phyloP scores from a whole-genome alignment of 768 basidiomycete genomes.

The Termitomyces sp. region DNA sequence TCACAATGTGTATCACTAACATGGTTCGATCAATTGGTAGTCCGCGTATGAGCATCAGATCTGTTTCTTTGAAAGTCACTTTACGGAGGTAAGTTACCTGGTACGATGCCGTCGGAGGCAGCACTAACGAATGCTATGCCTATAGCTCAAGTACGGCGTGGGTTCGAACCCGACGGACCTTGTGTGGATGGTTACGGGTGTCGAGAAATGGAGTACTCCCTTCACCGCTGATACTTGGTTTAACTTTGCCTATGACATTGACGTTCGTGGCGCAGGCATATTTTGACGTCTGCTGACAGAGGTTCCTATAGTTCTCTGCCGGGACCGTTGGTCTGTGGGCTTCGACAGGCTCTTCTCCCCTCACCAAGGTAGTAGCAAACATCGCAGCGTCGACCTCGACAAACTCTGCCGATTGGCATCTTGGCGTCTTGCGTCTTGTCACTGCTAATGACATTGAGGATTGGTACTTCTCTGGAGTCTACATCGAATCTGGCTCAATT shows the following conservation, averaged over 20 bases:
- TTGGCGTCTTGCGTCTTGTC: slow-evolving; percentile 54
- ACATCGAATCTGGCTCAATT: slow-evolving; percentile 52
- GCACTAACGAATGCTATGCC: not conserved
- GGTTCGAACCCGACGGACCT: slow-evolving; percentile 42
- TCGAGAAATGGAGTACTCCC: slow-evolving; percentile 44
- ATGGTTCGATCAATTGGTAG: slow-evolving; percentile 19
- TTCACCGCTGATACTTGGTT: slow-evolving; percentile 52
- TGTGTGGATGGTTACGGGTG: slow-evolving; percentile 44
- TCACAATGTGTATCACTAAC: not conserved
- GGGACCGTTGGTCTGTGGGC: slow-evolving; percentile 55
- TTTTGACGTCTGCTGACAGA: not conserved
- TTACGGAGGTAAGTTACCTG: slow-evolving; percentile 41
- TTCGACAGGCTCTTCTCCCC: slow-evolving; percentile 40
- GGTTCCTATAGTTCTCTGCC: slow-evolving; percentile 36
- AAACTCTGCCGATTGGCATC: slow-evolving; percentile 57
- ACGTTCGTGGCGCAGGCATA: slow-evolving; percentile 31
- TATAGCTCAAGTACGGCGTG: slow-evolving; percentile 53
- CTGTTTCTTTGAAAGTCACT: slow-evolving; percentile 59
- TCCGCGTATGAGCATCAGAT: slow-evolving; percentile 55
- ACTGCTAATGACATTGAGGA: slow-evolving; percentile 43
- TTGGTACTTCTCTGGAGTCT: slow-evolving; percentile 58
- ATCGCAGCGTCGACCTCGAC: slow-evolving; percentile 46
- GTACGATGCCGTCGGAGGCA: too few species aligned
- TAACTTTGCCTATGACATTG: slow-evolving; percentile 64
- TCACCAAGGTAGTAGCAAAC: slow-evolving; percentile 45